A percentile compares a stretch with the other conserved stretches of the same genome.
phyloP scores from a whole-genome alignment of 202 grass and related monocot species.

The Cymbopogon flexuosus region DNA sequence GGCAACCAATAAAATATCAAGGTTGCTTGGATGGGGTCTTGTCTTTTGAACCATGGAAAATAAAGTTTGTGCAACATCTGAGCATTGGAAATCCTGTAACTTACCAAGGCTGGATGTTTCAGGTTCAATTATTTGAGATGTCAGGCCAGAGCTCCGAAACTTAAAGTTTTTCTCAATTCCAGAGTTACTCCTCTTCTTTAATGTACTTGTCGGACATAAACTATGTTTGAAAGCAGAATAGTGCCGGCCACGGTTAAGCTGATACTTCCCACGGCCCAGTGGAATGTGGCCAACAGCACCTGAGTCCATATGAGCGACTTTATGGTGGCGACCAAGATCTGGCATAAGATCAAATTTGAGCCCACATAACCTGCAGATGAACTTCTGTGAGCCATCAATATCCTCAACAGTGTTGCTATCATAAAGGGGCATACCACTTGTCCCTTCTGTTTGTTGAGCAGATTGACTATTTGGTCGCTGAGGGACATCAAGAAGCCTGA shows the following conservation, averaged over 20 bases:
- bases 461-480: slow-evolving; percentile 39
- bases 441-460: slow-evolving; percentile 42
- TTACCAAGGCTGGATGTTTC: slow-evolving; percentile 58
- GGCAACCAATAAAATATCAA: slow-evolving; percentile 80
- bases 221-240: slow-evolving; percentile 74
- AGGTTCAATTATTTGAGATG: slow-evolving; percentile 39
- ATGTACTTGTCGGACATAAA: slow-evolving; percentile 43
- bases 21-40: slow-evolving; percentile 76
- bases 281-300: slow-evolving; percentile 35
- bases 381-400: slow-evolving; percentile 53
- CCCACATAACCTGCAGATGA: slow-evolving; percentile 65
- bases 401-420: slow-evolving; percentile 38
- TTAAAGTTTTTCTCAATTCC: slow-evolving; percentile 53
- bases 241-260: slow-evolving; percentile 71
- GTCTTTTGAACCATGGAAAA: slow-evolving; percentile 87
- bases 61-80: slow-evolving; percentile 60
- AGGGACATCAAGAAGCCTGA: slow-evolving; percentile 52
- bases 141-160: slow-evolving; percentile 39
- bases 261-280: slow-evolving; percentile 71
- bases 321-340: slow-evolving; percentile 78
- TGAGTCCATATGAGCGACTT: slow-evolving; percentile 67
- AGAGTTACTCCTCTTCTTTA: slow-evolving; percentile 58
- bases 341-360: slow-evolving; percentile 72
- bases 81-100: slow-evolving; percentile 63
- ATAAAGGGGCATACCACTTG: slow-evolving; percentile 36